Evolutionary conservation across 352 stramenopile genomes (phyloP), one percentile per base, ranked within the genome.

Genomic region (Pythium brachiatum): DNA sequence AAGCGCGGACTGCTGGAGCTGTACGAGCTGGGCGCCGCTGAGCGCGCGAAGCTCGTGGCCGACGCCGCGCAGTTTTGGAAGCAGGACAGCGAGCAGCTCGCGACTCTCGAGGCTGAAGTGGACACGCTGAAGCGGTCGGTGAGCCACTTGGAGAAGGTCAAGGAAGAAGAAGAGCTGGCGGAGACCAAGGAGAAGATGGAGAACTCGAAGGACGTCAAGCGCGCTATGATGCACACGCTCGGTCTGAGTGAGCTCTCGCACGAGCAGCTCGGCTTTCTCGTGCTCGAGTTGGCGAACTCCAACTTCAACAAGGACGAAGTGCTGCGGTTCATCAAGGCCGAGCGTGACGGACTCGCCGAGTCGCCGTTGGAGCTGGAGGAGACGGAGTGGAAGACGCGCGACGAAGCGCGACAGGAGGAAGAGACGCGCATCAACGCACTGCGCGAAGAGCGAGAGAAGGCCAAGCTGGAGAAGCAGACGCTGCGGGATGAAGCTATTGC

Each of bases 1-100:
- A 85, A 86, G 52, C 73, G 74, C 26, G 70, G 84, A 29, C 56
- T 88, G 65, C 85, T 97, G 70, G 67, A 85, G 66, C 39, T 88
- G 38, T 68, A 97, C 64, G 69, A 95, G 20, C 69, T 78, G 23
- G 74, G 96, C 9, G 38, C 88, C 59, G 69, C 79, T 51, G 72
- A 84, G 55, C 72, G 79, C 23, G 62, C 57, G 13, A 58, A 44
- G 15, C 46, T 92, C 23, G 75, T 69, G 9, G 44, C 54, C 0
- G 66, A 76, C 18, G 72, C 73, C 9, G 41, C 78, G 34, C 21
- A 66, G 18, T 74, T 79, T 52, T 69, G 62, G 23, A 56, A 64
- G 32, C 44, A 70, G 41, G 57, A 66, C 43, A 20, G 66, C 32
- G 12, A 32, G 9, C 47, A 74, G 53, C 66, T 65, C 7, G 50